Conservation (phyloP, 768 basidiomycete species). For the Tephrocybe sp. region DNA sequence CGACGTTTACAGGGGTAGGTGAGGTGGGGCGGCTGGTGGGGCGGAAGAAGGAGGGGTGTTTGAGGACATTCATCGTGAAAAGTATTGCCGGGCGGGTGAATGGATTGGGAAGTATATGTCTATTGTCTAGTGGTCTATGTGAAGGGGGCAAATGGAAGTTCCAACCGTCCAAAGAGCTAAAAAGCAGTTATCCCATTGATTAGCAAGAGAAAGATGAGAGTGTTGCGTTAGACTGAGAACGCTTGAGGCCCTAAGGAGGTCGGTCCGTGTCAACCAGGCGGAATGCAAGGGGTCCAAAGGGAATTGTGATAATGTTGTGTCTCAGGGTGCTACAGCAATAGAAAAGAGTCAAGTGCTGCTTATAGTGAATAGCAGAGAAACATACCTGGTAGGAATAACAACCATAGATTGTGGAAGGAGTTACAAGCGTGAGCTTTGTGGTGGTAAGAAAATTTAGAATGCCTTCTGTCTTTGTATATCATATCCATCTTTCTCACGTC, state of each 20-base stretch:
- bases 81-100: conserved; percentile 13
- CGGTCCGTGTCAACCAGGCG: conserved; percentile 68
- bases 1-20: conserved; percentile 40
- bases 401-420: conserved; percentile 50
- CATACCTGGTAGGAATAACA: conserved; percentile 40
- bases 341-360: conserved; percentile 9
- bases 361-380: conserved; percentile 16
- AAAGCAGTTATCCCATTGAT: conserved; percentile 57
- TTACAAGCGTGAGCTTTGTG: conserved; percentile 2
- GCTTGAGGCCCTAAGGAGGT: conserved; percentile 62
- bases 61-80: conserved; percentile 63
- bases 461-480: background rate
- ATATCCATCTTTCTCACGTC: conserved; percentile 7
- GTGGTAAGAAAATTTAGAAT: conserved; percentile 15
- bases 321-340: conserved; percentile 34
- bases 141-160: conserved; percentile 21
- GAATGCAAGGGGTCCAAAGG: conserved; percentile 61
- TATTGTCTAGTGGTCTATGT: conserved; percentile 32
- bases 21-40: conserved; percentile 64
- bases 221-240: conserved; percentile 18
- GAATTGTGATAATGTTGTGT: conserved; percentile 54
- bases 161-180: conserved; percentile 23
- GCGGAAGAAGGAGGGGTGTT: conserved; percentile 65
- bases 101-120: conserved; percentile 13
- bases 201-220: conserved; percentile 21